A percentile compares a stretch with the other conserved stretches of the same genome.
phyloP scores from a whole-genome alignment of 1,139 yeast species.

The Yamadazyma pseudoaaseri region DNA sequence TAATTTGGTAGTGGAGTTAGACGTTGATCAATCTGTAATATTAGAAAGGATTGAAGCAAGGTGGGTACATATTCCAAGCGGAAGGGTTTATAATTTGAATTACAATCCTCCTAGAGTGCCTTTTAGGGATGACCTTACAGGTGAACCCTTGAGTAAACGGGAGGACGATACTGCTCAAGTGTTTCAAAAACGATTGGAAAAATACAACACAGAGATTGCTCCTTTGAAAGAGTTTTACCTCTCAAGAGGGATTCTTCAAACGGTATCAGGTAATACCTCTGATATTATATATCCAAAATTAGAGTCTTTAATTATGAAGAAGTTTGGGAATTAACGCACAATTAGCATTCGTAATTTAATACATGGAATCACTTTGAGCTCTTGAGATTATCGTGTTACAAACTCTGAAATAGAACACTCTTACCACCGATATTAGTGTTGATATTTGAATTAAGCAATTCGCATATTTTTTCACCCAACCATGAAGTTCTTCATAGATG shows the following conservation, averaged over 20 bases:
- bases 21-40: conserved; percentile 79
- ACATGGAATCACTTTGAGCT: no score
- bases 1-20: conserved; percentile 77
- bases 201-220: conserved; percentile 55
- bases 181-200: conserved; percentile 63
- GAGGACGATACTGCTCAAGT: conserved; percentile 76
- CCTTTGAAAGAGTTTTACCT: conserved; percentile 67
- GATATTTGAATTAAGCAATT: no score
- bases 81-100: conserved; percentile 79
- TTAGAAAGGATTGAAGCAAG: conserved; percentile 79
- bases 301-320: conserved; percentile 34
- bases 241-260: conserved; percentile 49
- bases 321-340: conserved; percentile 20
- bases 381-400: no score
- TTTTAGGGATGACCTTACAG: conserved; percentile 83
- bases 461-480: conserved; percentile 1
- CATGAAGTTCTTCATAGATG: conserved; percentile 85
- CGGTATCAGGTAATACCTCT: conserved; percentile 74
- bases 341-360: no score
- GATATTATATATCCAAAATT: conserved; percentile 76
- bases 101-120: conserved; percentile 87
- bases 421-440: no score
- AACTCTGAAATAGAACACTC: no score
- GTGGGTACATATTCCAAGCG: conserved; percentile 82
- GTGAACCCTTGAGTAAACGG: conserved; percentile 77